Evolutionary conservation across 441 rosid genomes (phyloP), one percentile per base, ranked within the genome.

Genomic region (Euphorbia schlechtendalii): DNA sequence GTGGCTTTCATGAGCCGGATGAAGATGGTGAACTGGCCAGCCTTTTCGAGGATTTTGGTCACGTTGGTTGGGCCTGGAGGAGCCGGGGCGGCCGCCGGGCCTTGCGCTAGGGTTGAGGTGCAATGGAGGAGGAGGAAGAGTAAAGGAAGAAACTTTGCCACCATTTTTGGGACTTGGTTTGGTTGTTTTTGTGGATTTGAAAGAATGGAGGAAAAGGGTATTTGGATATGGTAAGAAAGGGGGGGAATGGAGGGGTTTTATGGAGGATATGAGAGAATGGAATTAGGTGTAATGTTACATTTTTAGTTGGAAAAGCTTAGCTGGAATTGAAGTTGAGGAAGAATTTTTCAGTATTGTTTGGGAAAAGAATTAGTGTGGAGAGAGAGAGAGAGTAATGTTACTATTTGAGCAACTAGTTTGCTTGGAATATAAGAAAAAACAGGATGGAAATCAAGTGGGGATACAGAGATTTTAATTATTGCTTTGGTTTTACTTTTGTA

Each of bases 21-120:
- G 28, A 93, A 77, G 71, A 81, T 40, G 0, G 85, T 76, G 80
- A 85, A 93, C 11, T 86, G 90, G 22, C 96, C 84, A 0, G 84
- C 92, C 59, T 93, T 93, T 45, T 77, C 84, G 0, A 93, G 97
- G 84, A 92, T 59, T 68, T 84, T 84, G 38, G 89, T 77, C 21
- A 87, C 80, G 21, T 89, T 83, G 17, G 85, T 82, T 3, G 92
- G 94, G 48, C 87, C 95, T 1, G 95, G 34, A 2, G 92, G 87
- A 2, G 78, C 18, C 15, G 73, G 64, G 55, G 66, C 64, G 0
- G 69, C 18, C 12, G 61, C 63, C 1, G 71, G 76, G 54, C 69
- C 65, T 69, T 84, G 89, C 25, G 90, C 82, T 38, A 64, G 34
- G 34, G 68, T 66, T 34, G 73, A 55, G 69, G 66, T 52, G 54